Base-by-base conservation (phyloP, 768 basidiomycete genomes). In the Panus rudis region DNA sequence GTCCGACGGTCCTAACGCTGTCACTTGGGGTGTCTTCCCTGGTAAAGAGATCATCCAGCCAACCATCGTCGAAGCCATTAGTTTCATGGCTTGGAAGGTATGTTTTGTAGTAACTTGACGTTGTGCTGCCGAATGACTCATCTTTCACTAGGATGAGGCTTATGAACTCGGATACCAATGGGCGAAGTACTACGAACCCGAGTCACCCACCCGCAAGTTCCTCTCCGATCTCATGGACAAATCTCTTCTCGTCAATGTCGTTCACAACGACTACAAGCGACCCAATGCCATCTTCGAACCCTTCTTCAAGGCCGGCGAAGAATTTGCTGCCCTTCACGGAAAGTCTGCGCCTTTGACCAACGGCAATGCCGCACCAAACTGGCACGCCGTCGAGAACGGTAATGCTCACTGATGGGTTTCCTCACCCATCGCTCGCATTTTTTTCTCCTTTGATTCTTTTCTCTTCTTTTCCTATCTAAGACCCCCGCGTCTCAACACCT, bases 51-150 rank as follows among this genome's bases (percentile, higher is more conserved):
- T 96, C 53, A 68, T 94, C 37, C 92, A 94, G 59, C 93, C 93
- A 17, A 97, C 93, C 16, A 91, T 96, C 48, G 93, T 97, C 17
- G 93, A 97, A 62, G 90, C 92, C 3, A 85, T 94, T 54, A 93
- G 91, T 58, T 96, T 96, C 72, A 93, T 94, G 87, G 92, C 92
- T 13, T 96, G 92, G 92, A 94, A 94, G 78, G 88, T 82, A 40
- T 31, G 72, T n/a, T n/a, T n/a, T n/a, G n/a, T 61, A 17, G 38
- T 24, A 7, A 16, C 2, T 38, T 4, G 6, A 17, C 17, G 6
- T 20, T n/a, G 27, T 34, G 6, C 10, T 26, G 46, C 27, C 30
- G 32, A 45, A 42, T 27, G 41, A 19, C 41, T 54, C 27, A 39
- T 35, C 42, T 17, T 27, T 27, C n/a, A 47, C 11, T 48, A 90